These are phyloP conservation scores for Niveomyces coronatus DNA, from an alignment of 2,329 filamentous ascomycete genomes.

Conservation along the genomic window DNA sequence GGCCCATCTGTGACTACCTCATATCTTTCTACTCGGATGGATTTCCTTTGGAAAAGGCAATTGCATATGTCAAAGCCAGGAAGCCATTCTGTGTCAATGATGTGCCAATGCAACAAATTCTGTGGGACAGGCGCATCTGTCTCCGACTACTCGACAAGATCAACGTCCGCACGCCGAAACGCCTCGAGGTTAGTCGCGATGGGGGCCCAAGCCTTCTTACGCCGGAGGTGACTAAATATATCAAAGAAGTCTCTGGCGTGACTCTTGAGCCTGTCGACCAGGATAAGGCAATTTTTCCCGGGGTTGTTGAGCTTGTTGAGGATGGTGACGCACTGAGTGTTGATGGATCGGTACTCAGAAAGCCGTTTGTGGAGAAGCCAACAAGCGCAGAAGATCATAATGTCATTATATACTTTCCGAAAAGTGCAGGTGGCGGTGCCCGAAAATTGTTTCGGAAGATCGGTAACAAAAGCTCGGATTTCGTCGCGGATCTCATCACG, in stretches of 20 bases:
- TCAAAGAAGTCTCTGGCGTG: slow-evolving; percentile 73
- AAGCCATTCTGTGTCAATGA: slow-evolving; percentile 98
- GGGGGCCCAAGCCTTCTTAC: slow-evolving; percentile 75
- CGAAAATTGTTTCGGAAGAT: slow-evolving; percentile 92
- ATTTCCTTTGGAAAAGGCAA: slow-evolving; percentile 93
- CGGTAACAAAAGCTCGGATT: slow-evolving; percentile 98
- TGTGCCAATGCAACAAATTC: slow-evolving; percentile 88
- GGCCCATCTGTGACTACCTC: slow-evolving; percentile 91
- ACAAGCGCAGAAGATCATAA: slow-evolving; percentile 99
- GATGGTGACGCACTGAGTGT: slow-evolving; percentile 81
- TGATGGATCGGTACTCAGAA: slow-evolving; percentile 70
- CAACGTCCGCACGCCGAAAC: slow-evolving; percentile 76
- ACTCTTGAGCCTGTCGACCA: slow-evolving; percentile 59
- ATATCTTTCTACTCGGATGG: slow-evolving; percentile 98
- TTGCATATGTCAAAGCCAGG: slow-evolving; percentile 84
- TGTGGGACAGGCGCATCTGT: slow-evolving; percentile 92
- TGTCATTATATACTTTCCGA: slow-evolving; percentile 94
- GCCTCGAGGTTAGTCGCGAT: slow-evolving; percentile 86
- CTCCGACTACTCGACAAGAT: slow-evolving; percentile 81
- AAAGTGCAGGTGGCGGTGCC: slow-evolving; percentile 76
- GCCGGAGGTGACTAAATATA: slow-evolving; percentile 66
- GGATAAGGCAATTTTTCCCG: slow-evolving; percentile 51
- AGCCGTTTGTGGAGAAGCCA: slow-evolving; percentile 97
- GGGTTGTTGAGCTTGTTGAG: slow-evolving; percentile 75
- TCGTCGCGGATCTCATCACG: slow-evolving; percentile 62